A percentile compares a stretch with the other conserved stretches of the same genome.
These are phyloP conservation scores for Leccinum griseonigrum DNA, from an alignment of 1,284 basidiomycete species.

Conservation along the genomic window DNA sequence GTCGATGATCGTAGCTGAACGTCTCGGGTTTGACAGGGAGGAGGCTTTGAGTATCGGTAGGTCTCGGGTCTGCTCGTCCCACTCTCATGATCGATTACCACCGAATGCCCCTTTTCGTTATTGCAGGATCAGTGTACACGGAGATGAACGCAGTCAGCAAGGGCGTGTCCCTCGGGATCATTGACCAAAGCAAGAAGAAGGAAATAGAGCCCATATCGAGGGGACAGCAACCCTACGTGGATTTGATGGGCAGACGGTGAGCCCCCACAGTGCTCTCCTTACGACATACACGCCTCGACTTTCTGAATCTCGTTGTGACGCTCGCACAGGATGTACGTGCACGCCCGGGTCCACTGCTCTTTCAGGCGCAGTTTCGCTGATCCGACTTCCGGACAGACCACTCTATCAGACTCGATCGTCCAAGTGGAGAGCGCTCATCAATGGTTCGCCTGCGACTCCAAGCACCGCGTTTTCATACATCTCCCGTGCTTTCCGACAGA, in stretches of 20 bases:
- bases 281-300: neutral
- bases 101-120: conserved; percentile 7
- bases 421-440: conserved; percentile 81
- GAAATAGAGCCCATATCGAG: conserved; percentile 52
- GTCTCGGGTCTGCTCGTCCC: conserved; percentile 11
- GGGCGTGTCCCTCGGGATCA: conserved; percentile 78
- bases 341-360: neutral
- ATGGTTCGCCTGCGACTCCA: conserved; percentile 71
- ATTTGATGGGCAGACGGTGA: conserved; percentile 84
- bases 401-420: conserved; percentile 70
- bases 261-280: conserved; percentile 25
- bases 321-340: conserved; percentile 55
- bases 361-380: neutral
- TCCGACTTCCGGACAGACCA: conserved; percentile 49
- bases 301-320: neutral
- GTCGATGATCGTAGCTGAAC: conserved; percentile 83
- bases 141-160: conserved; percentile 87
- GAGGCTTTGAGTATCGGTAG: conserved; percentile 89
- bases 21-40: conserved; percentile 79
- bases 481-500: conserved; percentile 74
- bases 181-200: conserved; percentile 51
- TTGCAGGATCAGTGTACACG: conserved; percentile 83
- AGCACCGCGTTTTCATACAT: conserved; percentile 79
- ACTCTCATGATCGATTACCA: conserved; percentile 6
- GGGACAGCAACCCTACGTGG: conserved; percentile 88